These are phyloP conservation scores for Cenchrus americanus DNA, from an alignment of 176 grass and related monocot species.

Conservation along the genomic window DNA sequence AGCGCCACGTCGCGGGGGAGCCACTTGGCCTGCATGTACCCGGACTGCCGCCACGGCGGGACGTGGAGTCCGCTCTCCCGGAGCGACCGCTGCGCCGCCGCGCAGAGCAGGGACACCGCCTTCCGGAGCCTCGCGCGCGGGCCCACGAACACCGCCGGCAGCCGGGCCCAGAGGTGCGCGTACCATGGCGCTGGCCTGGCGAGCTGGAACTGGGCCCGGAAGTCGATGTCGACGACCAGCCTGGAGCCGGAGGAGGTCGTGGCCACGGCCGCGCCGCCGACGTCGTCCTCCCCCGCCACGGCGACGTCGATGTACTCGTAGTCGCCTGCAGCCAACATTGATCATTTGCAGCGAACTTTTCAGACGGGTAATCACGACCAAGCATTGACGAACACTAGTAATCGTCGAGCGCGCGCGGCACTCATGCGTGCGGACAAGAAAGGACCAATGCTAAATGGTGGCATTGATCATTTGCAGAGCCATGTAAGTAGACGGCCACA, in stretches of 20 bases:
- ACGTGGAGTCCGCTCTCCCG: conserved; percentile 74
- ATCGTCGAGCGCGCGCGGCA: background rate
- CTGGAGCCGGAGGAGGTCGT: conserved; percentile 18
- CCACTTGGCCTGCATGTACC: conserved; percentile 83
- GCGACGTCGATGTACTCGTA: conserved; percentile 74
- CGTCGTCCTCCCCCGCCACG: conserved; percentile 25
- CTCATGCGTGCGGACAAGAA: background rate
- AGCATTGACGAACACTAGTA: background rate
- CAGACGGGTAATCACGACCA: background rate
- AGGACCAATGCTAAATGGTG: conserved; percentile 15
- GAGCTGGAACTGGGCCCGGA: conserved; percentile 72
- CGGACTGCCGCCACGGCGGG: conserved; percentile 71
- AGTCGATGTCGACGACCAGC: conserved; percentile 73
- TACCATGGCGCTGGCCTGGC: conserved; percentile 63
- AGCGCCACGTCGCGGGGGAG: conserved; percentile 28
- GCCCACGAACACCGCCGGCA: conserved; percentile 64
- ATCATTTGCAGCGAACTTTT: background rate
- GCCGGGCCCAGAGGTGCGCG: conserved; percentile 46
- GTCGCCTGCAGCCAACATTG: conserved; percentile 49
- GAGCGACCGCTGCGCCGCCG: conserved; percentile 60
- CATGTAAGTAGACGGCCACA: background rate
- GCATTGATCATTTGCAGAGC: background rate
- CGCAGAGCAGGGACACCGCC: conserved; percentile 67
- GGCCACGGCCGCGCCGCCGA: background rate
- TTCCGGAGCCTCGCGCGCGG: conserved; percentile 51